phyloP scores from a whole-genome alignment of 768 basidiomycete genomes.

The Auriculariales sp. region DNA sequence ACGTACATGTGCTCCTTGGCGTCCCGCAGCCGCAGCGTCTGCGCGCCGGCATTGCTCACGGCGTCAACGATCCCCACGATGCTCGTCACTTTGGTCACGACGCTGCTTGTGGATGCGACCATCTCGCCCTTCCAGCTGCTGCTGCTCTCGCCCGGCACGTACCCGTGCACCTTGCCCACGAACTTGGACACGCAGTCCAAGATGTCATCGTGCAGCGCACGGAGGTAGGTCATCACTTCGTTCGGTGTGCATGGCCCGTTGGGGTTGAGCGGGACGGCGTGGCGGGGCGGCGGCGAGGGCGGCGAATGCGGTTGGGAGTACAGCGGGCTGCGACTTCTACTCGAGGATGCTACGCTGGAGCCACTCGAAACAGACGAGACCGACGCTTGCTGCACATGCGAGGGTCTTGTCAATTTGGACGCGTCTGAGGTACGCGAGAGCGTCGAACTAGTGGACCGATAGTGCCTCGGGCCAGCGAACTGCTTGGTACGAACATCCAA shows the following conservation, averaged over 20 bases:
- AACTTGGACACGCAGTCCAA: conserved; percentile 93
- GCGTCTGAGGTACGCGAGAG: neutral
- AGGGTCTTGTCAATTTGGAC: no score
- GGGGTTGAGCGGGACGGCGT: conserved; percentile 42
- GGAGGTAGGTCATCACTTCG: conserved; percentile 62
- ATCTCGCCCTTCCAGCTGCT: conserved; percentile 87
- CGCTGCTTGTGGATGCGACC: conserved; percentile 89
- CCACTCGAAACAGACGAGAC: neutral
- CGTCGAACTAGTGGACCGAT: no score
- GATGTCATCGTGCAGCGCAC: conserved; percentile 78
- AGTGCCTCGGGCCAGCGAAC: no score
- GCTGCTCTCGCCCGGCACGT: conserved; percentile 80
- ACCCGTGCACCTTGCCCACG: conserved; percentile 91
- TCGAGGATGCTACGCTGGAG: neutral
- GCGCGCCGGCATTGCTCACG: conserved; percentile 49
- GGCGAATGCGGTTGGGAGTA: conserved; percentile 48
- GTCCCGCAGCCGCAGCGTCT: conserved; percentile 45
- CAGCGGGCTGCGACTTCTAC: conserved; percentile 51
- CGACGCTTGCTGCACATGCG: conserved; percentile 1
- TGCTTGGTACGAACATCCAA: no score
- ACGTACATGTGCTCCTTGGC: conserved; percentile 75
- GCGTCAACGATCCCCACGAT: conserved; percentile 84
- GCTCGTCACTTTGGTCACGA: conserved; percentile 86
- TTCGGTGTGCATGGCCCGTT: conserved; percentile 52
- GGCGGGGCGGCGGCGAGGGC: conserved; percentile 39